phyloP scores from a whole-genome alignment of 208 protist species.

The Acanthamoeba rhysodes region DNA sequence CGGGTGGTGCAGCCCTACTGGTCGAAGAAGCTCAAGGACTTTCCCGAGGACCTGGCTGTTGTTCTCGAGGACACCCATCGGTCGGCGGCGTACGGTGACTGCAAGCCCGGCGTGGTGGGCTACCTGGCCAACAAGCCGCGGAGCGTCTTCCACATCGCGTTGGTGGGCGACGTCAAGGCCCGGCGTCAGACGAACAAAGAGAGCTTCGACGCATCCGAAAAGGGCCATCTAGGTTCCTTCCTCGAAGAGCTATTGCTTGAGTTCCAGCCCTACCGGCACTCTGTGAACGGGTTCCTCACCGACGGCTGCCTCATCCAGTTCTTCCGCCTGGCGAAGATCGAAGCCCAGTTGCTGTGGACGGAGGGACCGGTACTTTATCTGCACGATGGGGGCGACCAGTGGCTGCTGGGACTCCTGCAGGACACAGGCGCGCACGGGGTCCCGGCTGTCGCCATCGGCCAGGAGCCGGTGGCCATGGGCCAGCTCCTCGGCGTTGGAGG shows the following conservation, averaged over 20 bases:
- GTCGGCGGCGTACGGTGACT: neutral
- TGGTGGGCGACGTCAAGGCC: conserved; percentile 54
- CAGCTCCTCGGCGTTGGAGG: conserved; percentile 28
- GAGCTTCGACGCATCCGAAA: conserved; percentile 17
- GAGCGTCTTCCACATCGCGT: conserved; percentile 8
- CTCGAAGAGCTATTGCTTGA: conserved; percentile 25
- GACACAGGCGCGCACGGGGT: neutral
- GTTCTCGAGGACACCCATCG: neutral
- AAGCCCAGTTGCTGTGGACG: neutral
- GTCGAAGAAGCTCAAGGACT: neutral
- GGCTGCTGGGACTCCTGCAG: conserved; percentile 48
- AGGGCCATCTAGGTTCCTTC: conserved; percentile 47
- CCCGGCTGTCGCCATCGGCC: neutral
- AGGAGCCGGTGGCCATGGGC: conserved; percentile 7
- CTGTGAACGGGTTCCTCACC: conserved; percentile 41
- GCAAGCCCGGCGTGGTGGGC: conserved; percentile 44
- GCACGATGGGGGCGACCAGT: conserved; percentile 5
- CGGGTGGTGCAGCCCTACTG: conserved; percentile 35
- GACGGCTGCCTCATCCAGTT: conserved; percentile 64
- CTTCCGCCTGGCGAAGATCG: neutral
- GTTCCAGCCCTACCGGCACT: conserved; percentile 31
- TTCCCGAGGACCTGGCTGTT: neutral
- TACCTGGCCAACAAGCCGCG: conserved; percentile 18
- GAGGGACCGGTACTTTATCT: conserved; percentile 2
- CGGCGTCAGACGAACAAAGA: neutral